Percentiles rank a stretch among this genome's conserved stretches.
Evolutionary conservation across 257 asterid genomes (phyloP).

Genomic region (Sherardia arvensis): DNA sequence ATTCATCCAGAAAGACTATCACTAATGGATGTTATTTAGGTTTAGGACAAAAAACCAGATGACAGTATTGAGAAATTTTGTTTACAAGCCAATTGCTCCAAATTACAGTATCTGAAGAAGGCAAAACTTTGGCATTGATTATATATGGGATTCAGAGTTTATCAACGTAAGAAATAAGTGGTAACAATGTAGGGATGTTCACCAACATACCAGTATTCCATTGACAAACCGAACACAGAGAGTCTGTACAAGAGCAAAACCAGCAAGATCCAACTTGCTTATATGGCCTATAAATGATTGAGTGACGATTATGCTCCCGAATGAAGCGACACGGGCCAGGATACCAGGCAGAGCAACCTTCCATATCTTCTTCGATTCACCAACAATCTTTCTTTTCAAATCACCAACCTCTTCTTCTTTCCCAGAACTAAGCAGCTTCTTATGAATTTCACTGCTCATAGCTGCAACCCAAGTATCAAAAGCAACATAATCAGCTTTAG

Average conservation of each 20-base stretch:
- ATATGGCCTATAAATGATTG: constrained; percentile 69
- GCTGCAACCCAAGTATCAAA: constrained; percentile 13
- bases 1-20: background rate
- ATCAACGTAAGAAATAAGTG: background rate
- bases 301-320: constrained; percentile 57
- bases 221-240: constrained; percentile 61
- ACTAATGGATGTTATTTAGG: background rate
- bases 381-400: constrained; percentile 38
- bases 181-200: background rate
- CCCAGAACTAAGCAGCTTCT: constrained; percentile 38
- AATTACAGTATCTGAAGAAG: background rate
- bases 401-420: constrained; percentile 32
- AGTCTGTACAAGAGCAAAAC: constrained; percentile 68
- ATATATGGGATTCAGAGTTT: background rate
- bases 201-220: constrained; percentile 51
- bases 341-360: constrained; percentile 79
- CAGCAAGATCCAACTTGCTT: constrained; percentile 56
- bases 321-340: constrained; percentile 55
- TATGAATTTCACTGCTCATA: constrained; percentile 39
- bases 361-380: constrained; percentile 76
- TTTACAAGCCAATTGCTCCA: background rate
- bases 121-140: background rate
- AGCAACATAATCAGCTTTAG: background rate
- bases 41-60: background rate
- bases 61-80: background rate